Conservation (phyloP, 2,329 filamentous ascomycete species). For the Neofusicoccum ribis region DNA sequence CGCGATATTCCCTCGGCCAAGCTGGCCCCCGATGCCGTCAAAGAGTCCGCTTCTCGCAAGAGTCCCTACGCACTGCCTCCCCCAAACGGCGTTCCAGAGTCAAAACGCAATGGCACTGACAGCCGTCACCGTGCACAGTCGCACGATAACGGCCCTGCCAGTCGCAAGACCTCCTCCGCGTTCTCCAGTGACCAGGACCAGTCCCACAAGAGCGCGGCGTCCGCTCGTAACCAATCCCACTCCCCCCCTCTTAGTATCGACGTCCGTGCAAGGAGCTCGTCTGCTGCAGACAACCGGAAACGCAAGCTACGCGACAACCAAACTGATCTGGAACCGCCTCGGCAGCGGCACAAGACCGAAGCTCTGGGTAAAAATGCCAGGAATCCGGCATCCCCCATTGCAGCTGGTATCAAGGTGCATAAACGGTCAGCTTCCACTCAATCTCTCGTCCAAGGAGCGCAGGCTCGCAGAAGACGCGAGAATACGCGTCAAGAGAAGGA, state of each 20-base stretch:
- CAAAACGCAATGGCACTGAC: conserved; percentile 7
- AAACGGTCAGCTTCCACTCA: conserved; percentile 42
- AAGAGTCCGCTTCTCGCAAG: background rate
- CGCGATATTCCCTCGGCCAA: conserved; percentile 12
- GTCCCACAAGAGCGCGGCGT: background rate
- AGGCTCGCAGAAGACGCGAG: conserved; percentile 38
- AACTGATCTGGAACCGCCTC: conserved; percentile 37
- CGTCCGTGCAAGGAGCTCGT: conserved; percentile 37
- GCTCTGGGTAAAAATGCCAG: conserved; percentile 26
- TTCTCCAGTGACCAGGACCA: conserved; percentile 20
- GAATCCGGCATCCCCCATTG: conserved; percentile 36
- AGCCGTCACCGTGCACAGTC: conserved; percentile 6
- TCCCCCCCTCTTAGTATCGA: conserved; percentile 9
- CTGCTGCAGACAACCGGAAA: conserved; percentile 40
- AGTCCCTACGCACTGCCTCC: background rate
- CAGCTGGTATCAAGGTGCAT: conserved; percentile 36
- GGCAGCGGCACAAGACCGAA: conserved; percentile 42
- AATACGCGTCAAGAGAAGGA: conserved; percentile 30
- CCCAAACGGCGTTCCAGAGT: conserved; percentile 15
- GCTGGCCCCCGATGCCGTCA: background rate
- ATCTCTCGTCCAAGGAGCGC: conserved; percentile 31
- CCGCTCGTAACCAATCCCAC: conserved; percentile 7
- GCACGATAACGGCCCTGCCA: conserved; percentile 2
- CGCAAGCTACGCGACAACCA: conserved; percentile 41
- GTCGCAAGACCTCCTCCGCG: conserved; percentile 17